Evolutionary conservation across 1,284 basidiomycete species (phyloP).

Genomic region (Trichosporon inkin): DNA sequence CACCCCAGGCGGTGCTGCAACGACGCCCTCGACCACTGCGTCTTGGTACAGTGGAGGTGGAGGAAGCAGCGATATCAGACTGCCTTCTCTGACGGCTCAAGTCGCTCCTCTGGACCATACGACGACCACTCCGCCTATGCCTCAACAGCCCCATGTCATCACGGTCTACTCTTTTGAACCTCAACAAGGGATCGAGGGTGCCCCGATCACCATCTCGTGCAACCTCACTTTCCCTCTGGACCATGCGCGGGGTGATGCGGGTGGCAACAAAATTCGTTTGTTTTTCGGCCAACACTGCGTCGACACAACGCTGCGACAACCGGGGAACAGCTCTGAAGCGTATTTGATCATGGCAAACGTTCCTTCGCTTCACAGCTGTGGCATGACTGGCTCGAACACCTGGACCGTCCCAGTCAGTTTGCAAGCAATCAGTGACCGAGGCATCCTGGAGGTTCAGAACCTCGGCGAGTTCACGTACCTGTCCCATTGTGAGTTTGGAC

Average conservation of each 20-base stretch:
- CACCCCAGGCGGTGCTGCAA: neutral
- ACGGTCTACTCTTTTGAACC: conserved; percentile 29
- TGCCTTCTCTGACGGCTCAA: conserved; percentile 5
- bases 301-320: conserved; percentile 30
- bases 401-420: conserved; percentile 33
- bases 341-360: conserved; percentile 12
- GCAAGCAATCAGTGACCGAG: conserved; percentile 35
- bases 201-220: conserved; percentile 30
- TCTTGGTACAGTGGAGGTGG: conserved; percentile 9
- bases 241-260: conserved; percentile 5
- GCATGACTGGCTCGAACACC: neutral
- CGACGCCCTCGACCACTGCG: conserved; percentile 1
- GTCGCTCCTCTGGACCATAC: conserved; percentile 2
- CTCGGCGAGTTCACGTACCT: conserved; percentile 36
- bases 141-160: conserved; percentile 15
- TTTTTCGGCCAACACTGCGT: conserved; percentile 35
- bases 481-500: conserved; percentile 13
- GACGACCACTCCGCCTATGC: neutral
- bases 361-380: conserved; percentile 2
- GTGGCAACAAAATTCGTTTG: conserved; percentile 28
- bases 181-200: conserved; percentile 31
- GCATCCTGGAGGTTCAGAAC: conserved; percentile 32
- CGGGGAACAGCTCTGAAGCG: neutral
- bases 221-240: conserved; percentile 27
- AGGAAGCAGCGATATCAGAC: conserved; percentile 1